Evolutionary conservation across 345 rosid genomes (phyloP).

Genomic region (Eucalyptus regnans): DNA sequence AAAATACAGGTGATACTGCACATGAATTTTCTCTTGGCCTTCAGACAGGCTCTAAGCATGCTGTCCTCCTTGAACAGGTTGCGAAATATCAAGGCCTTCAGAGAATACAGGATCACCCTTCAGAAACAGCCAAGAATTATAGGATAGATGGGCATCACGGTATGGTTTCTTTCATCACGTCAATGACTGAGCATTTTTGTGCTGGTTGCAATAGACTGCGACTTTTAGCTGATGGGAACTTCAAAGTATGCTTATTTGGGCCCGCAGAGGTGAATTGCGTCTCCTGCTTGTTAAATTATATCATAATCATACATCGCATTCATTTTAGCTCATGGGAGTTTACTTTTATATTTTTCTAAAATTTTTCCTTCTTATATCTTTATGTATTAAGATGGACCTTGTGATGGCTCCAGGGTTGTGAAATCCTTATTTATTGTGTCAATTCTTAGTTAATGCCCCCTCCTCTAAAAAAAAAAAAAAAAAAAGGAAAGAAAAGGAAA

Average conservation of each 20-base stretch:
- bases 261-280: conserved; percentile 66
- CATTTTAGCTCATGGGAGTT: neutral
- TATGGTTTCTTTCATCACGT: conserved; percentile 86
- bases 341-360: neutral
- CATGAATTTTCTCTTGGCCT: neutral
- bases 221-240: conserved; percentile 95
- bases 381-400: neutral
- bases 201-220: conserved; percentile 96
- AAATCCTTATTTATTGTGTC: neutral
- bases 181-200: conserved; percentile 97
- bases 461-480: neutral
- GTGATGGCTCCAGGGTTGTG: neutral
- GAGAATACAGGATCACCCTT: conserved; percentile 69
- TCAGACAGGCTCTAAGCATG: neutral
- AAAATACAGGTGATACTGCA: conserved; percentile 15
- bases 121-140: conserved; percentile 91
- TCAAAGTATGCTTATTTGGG: conserved; percentile 98
- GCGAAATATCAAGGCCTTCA: conserved; percentile 33
- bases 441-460: neutral
- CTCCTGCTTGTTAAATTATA: neutral
- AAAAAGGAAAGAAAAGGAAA: no score
- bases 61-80: conserved; percentile 19
- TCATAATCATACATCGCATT: neutral
- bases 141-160: conserved; percentile 75
- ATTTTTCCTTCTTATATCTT: neutral